Conservation (phyloP, 108 stramenopile species). For the Cyclotella kingstonii region DNA sequence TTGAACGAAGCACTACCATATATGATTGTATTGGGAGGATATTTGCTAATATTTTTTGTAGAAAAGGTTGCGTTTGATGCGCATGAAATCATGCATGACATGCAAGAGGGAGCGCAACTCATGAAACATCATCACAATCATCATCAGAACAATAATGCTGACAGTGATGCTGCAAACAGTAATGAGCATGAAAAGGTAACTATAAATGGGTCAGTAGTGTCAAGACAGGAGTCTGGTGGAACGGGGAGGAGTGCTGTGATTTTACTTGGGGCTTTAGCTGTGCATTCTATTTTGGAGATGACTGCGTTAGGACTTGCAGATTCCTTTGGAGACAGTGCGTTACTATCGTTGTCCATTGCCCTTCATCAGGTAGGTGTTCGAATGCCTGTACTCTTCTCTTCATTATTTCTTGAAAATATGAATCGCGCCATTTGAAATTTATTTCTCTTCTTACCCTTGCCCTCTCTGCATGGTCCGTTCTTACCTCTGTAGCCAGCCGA, state of each 20-base stretch:
- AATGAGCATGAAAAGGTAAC: background rate
- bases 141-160: slow-evolving; percentile 16
- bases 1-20: slow-evolving; percentile 79
- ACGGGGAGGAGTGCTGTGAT: slow-evolving; percentile 88
- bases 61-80: slow-evolving; percentile 97
- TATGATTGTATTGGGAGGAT: slow-evolving; percentile 82
- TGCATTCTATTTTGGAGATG: slow-evolving; percentile 96
- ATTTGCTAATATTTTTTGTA: slow-evolving; percentile 94
- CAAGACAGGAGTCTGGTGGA: slow-evolving; percentile 12
- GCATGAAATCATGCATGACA: slow-evolving; percentile 82
- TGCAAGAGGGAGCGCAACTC: slow-evolving; percentile 68
- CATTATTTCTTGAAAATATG: too few relatives aligned
- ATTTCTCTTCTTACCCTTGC: too few relatives aligned
- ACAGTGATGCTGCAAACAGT: background rate
- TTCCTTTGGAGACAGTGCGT: slow-evolving; percentile 78
- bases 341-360: slow-evolving; percentile 91
- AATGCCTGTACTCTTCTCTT: too few relatives aligned
- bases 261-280: slow-evolving; percentile 90
- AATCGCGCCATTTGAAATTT: too few relatives aligned
- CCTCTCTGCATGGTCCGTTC: too few relatives aligned
- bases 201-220: slow-evolving; percentile 13
- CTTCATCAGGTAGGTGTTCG: slow-evolving; percentile 86
- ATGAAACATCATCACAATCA: too few relatives aligned
- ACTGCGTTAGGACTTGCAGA: slow-evolving; percentile 88
- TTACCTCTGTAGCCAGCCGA: slow-evolving; percentile 80